phyloP scores from a whole-genome alignment of 2,329 filamentous ascomycete genomes.

The Ophiognomonia clavigignenti-juglandacearum region DNA sequence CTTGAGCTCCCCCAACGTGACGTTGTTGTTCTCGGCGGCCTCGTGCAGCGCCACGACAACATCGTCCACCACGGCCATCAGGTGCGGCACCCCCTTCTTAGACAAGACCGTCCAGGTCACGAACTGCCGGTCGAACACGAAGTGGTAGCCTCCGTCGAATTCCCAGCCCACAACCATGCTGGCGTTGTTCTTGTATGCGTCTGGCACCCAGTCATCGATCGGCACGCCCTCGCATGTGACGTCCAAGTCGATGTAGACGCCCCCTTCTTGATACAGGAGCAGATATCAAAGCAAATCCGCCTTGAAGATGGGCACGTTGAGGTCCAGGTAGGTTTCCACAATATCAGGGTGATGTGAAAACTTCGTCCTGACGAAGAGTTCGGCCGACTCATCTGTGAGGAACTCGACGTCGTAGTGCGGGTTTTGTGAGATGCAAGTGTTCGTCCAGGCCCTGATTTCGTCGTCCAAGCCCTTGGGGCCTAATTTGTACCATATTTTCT shows the following conservation, averaged over 20 bases:
- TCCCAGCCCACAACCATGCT: slow-evolving; percentile 24
- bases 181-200: slow-evolving; percentile 8
- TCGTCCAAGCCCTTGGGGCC: slow-evolving; percentile 29
- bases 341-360: slow-evolving; percentile 29
- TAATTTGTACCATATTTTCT: slow-evolving; percentile 34
- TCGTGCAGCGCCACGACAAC: slow-evolving; percentile 5
- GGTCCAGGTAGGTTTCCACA: slow-evolving; percentile 19
- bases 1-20: slow-evolving; percentile 9
- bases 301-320: slow-evolving; percentile 41
- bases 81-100: slow-evolving; percentile 12
- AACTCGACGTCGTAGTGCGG: slow-evolving; percentile 22
- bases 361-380: slow-evolving; percentile 58
- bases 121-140: slow-evolving; percentile 16
- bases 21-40: background rate
- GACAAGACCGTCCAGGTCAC: slow-evolving; percentile 18
- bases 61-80: slow-evolving; percentile 17
- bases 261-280: slow-evolving; percentile 69
- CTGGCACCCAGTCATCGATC: slow-evolving; percentile 30
- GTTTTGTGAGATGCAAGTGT: slow-evolving; percentile 25
- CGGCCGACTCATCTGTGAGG: slow-evolving; percentile 22
- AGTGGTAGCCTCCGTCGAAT: slow-evolving; percentile 20
- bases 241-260: slow-evolving; percentile 59
- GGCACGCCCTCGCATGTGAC: slow-evolving; percentile 29
- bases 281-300: slow-evolving; percentile 66
- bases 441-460: slow-evolving; percentile 25